These are phyloP conservation scores for Trichoderma sp. DNA, from an alignment of 2,329 filamentous ascomycete genomes.

Conservation along the genomic window DNA sequence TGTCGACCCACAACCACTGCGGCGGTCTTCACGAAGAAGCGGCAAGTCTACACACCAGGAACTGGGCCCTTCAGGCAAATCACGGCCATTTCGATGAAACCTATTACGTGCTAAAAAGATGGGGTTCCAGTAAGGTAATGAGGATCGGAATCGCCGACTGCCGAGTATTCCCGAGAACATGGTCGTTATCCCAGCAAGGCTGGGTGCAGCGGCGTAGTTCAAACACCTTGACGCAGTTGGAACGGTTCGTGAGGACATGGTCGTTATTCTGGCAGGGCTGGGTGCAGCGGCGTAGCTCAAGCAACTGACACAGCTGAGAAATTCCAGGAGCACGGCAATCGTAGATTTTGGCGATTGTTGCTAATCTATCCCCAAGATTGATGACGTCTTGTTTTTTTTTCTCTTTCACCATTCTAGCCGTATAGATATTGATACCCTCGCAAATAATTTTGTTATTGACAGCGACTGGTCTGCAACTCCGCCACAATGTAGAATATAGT, in stretches of 20 bases:
- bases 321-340: background rate
- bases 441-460: background rate
- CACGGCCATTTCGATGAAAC: too few relatives aligned
- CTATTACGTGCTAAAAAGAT: too few relatives aligned
- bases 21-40: background rate
- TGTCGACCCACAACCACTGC: too few relatives aligned
- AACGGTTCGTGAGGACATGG: background rate
- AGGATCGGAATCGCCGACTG: too few relatives aligned
- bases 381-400: background rate
- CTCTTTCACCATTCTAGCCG: background rate
- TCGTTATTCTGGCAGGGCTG: constrained; percentile 7
- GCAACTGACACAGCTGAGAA: background rate
- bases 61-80: too few relatives aligned
- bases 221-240: background rate
- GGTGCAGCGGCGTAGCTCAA: constrained; percentile 7
- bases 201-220: constrained; percentile 9
- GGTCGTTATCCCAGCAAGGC: constrained; percentile 3
- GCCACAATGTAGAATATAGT: background rate
- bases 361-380: background rate
- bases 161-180: background rate
- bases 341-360: background rate
- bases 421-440: background rate
- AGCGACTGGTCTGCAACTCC: too few relatives aligned
- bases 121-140: too few relatives aligned
- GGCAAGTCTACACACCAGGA: background rate